These are phyloP conservation scores for Wickerhamomyces sp. DNA, from an alignment of 1,139 yeast species.

Conservation along the genomic window DNA sequence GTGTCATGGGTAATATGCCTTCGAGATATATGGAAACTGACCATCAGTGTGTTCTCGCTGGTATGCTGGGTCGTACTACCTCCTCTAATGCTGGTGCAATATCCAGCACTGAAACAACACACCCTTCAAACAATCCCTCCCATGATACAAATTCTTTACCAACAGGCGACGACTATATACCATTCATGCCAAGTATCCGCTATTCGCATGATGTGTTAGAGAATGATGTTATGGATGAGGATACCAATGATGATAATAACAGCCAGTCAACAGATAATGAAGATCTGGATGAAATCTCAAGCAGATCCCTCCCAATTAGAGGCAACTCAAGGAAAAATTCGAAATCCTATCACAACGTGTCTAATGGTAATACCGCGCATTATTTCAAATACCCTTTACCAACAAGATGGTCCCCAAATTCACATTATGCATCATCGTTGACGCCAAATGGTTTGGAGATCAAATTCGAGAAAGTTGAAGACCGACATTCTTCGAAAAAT, in stretches of 20 bases:
- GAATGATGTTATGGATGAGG: constrained; percentile 15
- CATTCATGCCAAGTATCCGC: constrained; percentile 9
- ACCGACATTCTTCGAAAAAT: constrained; percentile 18
- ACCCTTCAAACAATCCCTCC: background rate
- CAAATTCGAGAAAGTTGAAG: constrained; percentile 26
- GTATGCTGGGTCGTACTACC: constrained; percentile 7
- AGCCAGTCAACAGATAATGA: constrained; percentile 6
- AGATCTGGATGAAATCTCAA: constrained; percentile 1
- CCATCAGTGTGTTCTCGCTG: constrained; percentile 9
- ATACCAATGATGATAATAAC: constrained; percentile 12
- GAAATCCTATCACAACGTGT: constrained; percentile 5
- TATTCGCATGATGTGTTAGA: constrained; percentile 11
- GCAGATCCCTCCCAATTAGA: constrained; percentile 1
- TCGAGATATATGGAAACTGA: constrained; percentile 11
- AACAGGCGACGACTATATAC: constrained; percentile 2
- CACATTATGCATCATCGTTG: constrained; percentile 27
- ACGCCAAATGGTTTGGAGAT: constrained; percentile 30
- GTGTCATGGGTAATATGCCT: constrained; percentile 22
- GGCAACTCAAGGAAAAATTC: constrained; percentile 6
- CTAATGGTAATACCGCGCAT: constrained; percentile 19
- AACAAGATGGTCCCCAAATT: constrained; percentile 29
- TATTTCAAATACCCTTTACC: constrained; percentile 30
- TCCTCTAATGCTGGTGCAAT: background rate
- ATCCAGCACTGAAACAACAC: background rate
- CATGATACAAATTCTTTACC: constrained; percentile 2